Base-by-base conservation (phyloP, 495 filamentous ascomycete genomes). In the Penicillium bovifimosum region DNA sequence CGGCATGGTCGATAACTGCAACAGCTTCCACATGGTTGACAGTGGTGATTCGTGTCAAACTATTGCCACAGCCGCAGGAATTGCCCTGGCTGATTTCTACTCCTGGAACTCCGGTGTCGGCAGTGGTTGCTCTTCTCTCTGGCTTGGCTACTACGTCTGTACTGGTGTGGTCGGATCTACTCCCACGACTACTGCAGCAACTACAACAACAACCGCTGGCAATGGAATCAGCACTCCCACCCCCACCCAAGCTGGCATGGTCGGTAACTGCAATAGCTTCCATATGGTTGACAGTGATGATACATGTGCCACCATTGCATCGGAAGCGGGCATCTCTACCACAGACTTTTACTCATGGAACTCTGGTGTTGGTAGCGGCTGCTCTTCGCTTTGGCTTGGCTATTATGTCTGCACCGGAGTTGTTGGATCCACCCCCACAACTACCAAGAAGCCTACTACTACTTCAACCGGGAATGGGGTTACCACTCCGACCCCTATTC, bases 91-190 rank as follows among this genome's bases (percentile, higher is more conserved):
- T n/a, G n/a, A n/a, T n/a, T n/a, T n/a, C n/a, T n/a, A 32, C 29
- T 32, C 8, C 29, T 32, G 29, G 29, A 32, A 32, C 6, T 3
- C 29, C 1, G 29, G 29, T 10, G 29, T 32, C 2, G 29, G 29
- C 6, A 10, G 2, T 1, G 29, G 29, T 10, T 32, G 29, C 11
- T 4, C 4, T 1, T 32, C 29, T 2, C 29, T 32, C 29, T 32
- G 29, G 29, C 8, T 32, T 20, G 43, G 27, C 28, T 41, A 58
- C 43, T 58, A 58, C 36, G 50, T 58, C 41, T 59, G 52, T 35
- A n/a, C n/a, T n/a, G n/a, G 46, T 59, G 9, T 24, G n/a, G n/a
- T n/a, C n/a, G n/a, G n/a, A n/a, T n/a, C n/a, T n/a, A n/a, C n/a
- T n/a, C n/a, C n/a, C n/a, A 24, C 24, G 8, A 13, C 31, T 11